Percentiles rank a stretch among this genome's conserved stretches.
Conservation (phyloP, 2,329 filamentous ascomycete genomes). For the Graphilbum sp. region DNA sequence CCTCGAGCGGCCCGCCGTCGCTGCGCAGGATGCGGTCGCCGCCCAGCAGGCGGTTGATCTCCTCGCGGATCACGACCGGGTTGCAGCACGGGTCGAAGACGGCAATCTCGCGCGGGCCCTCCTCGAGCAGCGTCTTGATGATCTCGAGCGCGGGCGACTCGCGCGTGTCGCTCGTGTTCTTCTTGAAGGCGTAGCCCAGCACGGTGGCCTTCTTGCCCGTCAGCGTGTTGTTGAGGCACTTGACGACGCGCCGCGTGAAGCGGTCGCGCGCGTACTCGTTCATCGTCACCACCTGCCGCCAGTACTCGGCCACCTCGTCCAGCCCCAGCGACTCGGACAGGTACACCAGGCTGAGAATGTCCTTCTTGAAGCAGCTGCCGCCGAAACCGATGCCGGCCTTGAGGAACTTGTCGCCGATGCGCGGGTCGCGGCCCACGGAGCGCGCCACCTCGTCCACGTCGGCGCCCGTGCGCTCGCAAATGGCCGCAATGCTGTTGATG, state of each 20-base stretch:
- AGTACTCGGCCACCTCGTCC: conserved; percentile 58
- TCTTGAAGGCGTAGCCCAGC: conserved; percentile 67
- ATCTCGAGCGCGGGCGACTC: conserved; percentile 55
- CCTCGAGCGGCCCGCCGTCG: conserved; percentile 26
- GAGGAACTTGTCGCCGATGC: conserved; percentile 58
- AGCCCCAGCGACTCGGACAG: conserved; percentile 54
- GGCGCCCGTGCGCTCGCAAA: conserved; percentile 62
- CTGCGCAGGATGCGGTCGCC: conserved; percentile 14
- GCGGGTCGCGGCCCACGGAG: conserved; percentile 50
- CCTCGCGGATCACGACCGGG: conserved; percentile 29
- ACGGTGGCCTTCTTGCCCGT: conserved; percentile 55
- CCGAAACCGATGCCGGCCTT: conserved; percentile 65
- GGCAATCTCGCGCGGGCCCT: conserved; percentile 45
- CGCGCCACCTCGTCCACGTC: conserved; percentile 57
- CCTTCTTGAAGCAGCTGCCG: conserved; percentile 70
- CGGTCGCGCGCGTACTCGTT: conserved; percentile 60
- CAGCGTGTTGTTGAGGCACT: conserved; percentile 49
- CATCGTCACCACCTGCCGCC: conserved; percentile 56
- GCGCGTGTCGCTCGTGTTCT: conserved; percentile 59
- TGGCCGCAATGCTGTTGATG: conserved; percentile 67
- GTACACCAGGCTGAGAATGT: conserved; percentile 58
- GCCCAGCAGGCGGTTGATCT: conserved; percentile 29
- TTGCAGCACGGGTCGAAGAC: conserved; percentile 53
- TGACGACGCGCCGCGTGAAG: conserved; percentile 50
- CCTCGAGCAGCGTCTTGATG: conserved; percentile 47